Base-by-base conservation (phyloP, 345 rosid species). In the Arabidopsis thaliana region DNA sequence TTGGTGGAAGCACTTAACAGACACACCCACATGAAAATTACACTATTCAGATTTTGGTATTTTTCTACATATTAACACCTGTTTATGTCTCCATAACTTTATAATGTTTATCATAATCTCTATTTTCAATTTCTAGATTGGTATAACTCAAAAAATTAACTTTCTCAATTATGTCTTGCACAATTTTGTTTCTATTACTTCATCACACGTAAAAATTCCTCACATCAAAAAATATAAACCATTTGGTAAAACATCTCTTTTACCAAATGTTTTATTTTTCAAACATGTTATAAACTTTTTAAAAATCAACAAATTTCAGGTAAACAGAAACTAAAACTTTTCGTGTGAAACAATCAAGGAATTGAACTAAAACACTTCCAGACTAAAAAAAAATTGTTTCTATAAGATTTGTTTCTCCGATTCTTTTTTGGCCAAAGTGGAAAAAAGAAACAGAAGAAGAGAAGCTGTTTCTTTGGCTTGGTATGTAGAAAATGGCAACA, bases 1-100 rank as follows among this genome's bases (percentile, higher is more conserved):
- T 75, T 67, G 79, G 73, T 62, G 61, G 62, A 62, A 62, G 9
- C 50, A 10, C 42, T 50, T 8, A 3, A 56, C 28, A 70, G 49
- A 22, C 33, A 42, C 38, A 22, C 44, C 55, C 52, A 66, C 52
- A 48, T 46, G 51, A 65, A 45, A 11, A 45, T 65, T 58, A 37
- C 49, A 65, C 24, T 48, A 9, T 56, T 57, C 32, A 22, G 2
- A 13, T 44, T 55, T 74, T 56, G 5, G 65, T 13, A 33, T 42
- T 11, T 72, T 40, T 59, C 38, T 9, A 14, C 61, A n/a, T 3
- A 57, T 16, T 57, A n/a, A 57, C 38, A n/a, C 9, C 30, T 36
- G 4, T 24, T 10, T 20, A 59, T 37, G 50, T 49, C 25, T 46
- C 41, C 24, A 42, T 56, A 56, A 30, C 5, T 44, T 24, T 71